Percentiles rank a stretch among this genome's conserved stretches.
Conservation (phyloP, 2,329 filamentous ascomycete species). For the Thelonectria rubi region DNA sequence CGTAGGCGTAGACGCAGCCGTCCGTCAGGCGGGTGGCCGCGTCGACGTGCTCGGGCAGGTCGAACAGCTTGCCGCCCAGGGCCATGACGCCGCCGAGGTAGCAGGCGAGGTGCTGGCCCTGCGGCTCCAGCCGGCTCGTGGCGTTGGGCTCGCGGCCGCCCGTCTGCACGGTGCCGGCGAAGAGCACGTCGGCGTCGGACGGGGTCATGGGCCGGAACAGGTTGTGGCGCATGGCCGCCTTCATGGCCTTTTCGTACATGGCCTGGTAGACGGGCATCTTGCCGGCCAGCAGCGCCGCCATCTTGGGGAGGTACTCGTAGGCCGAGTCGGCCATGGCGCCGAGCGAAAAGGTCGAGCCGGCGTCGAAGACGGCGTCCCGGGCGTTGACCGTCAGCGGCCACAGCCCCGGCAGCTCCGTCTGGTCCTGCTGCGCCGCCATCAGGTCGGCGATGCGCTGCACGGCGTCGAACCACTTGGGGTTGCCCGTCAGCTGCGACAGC, state of each 20-base stretch:
- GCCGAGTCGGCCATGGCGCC: slow-evolving; percentile 60
- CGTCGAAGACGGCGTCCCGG: slow-evolving; percentile 36
- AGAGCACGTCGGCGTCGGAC: slow-evolving; percentile 61
- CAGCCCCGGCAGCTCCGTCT: slow-evolving; percentile 74
- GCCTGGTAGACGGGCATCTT: slow-evolving; percentile 61
- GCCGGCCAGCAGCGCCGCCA: slow-evolving; percentile 73
- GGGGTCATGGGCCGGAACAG: slow-evolving; percentile 71
- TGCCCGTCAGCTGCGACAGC: slow-evolving; percentile 75
- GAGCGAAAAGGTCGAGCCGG: slow-evolving; percentile 54
- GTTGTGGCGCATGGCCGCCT: slow-evolving; percentile 64
- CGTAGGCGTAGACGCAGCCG: slow-evolving; percentile 63
- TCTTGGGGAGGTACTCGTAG: slow-evolving; percentile 93
- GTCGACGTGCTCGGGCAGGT: slow-evolving; percentile 53
- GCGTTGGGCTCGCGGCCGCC: slow-evolving; percentile 29
- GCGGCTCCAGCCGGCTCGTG: slow-evolving; percentile 44
- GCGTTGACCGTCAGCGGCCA: slow-evolving; percentile 64
- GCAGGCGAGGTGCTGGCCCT: slow-evolving; percentile 58
- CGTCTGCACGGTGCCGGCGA: slow-evolving; percentile 55
- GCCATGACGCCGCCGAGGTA: slow-evolving; percentile 62
- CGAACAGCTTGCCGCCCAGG: slow-evolving; percentile 57
- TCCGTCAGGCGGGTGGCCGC: slow-evolving; percentile 56
- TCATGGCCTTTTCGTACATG: slow-evolving; percentile 65
- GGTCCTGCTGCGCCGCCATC: slow-evolving; percentile 70
- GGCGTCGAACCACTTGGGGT: slow-evolving; percentile 79
- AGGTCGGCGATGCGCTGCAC: slow-evolving; percentile 73